These are phyloP conservation scores for Stropharia rugosoannulata DNA, from an alignment of 768 basidiomycete species.

Conservation along the genomic window DNA sequence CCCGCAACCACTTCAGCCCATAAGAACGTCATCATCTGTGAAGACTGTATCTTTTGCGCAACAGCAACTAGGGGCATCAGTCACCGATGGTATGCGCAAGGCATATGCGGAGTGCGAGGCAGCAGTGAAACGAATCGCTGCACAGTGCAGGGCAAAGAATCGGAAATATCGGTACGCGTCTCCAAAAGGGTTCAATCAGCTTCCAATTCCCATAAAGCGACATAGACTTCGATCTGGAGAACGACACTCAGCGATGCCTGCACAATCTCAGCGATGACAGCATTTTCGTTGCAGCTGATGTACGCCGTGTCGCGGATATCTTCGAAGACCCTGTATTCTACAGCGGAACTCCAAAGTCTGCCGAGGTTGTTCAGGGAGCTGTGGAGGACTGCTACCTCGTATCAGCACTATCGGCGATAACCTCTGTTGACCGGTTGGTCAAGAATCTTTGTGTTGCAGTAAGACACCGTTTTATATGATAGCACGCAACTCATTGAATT, in stretches of 20 bases:
- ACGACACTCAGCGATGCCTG: constrained; percentile 47
- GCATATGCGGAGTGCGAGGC: constrained; percentile 45
- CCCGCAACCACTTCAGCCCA: not conserved
- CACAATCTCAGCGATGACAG: constrained; percentile 21
- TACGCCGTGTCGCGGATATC: constrained; percentile 48
- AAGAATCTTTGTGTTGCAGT: constrained; percentile 43
- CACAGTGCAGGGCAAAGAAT: constrained; percentile 45
- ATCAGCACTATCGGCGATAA: constrained; percentile 48
- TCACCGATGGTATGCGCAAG: constrained; percentile 44
- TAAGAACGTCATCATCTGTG: constrained; percentile 1
- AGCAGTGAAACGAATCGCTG: constrained; percentile 43
- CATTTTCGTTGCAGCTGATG: constrained; percentile 20
- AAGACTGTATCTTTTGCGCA: constrained; percentile 19
- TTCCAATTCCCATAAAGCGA: constrained; percentile 30
- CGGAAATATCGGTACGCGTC: constrained; percentile 46
- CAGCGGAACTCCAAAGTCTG: constrained; percentile 36
- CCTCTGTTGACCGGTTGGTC: constrained; percentile 45
- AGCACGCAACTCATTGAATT: not conserved
- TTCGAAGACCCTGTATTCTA: constrained; percentile 53
- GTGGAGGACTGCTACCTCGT: constrained; percentile 61
- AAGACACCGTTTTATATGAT: constrained; percentile 8
- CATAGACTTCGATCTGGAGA: constrained; percentile 59
- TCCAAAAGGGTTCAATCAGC: not conserved
- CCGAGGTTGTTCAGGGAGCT: constrained; percentile 49
- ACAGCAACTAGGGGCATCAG: constrained; percentile 17